Evolutionary conservation across 2,329 filamentous ascomycete species (phyloP).

Genomic region (Cadophora malorum): DNA sequence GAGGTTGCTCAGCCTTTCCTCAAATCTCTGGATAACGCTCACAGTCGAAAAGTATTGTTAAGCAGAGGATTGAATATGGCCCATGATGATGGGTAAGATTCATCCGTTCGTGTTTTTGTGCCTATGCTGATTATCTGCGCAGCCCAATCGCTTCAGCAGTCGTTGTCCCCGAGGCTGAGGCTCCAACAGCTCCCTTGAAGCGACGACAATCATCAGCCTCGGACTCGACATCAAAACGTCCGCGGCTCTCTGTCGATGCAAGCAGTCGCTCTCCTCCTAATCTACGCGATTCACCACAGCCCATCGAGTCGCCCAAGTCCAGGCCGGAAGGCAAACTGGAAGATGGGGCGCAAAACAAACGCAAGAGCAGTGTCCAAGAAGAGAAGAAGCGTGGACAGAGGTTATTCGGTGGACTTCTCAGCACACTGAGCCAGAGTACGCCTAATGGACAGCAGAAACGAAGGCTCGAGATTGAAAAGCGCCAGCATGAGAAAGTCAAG

Average conservation of each 20-base stretch:
- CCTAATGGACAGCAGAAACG: slow-evolving; percentile 68
- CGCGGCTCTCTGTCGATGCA: slow-evolving; percentile 50
- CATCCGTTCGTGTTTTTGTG: not conserved
- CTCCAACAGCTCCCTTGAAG: slow-evolving; percentile 35
- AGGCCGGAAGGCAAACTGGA: slow-evolving; percentile 27
- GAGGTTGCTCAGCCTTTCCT: slow-evolving; percentile 22
- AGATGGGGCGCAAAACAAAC: slow-evolving; percentile 41
- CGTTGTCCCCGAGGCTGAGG: slow-evolving; percentile 42
- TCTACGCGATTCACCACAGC: slow-evolving; percentile 43
- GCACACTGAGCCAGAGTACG: slow-evolving; percentile 71
- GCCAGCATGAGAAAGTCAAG: slow-evolving; percentile 77
- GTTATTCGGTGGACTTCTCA: slow-evolving; percentile 77
- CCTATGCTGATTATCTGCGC: slow-evolving; percentile 29
- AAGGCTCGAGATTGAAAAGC: slow-evolving; percentile 81
- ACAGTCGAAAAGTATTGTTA: slow-evolving; percentile 10
- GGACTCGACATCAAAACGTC: slow-evolving; percentile 59
- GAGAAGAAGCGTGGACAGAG: slow-evolving; percentile 86
- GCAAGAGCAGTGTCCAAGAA: slow-evolving; percentile 62
- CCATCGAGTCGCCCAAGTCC: slow-evolving; percentile 26
- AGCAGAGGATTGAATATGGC: slow-evolving; percentile 33
- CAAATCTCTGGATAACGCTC: not conserved
- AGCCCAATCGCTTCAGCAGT: slow-evolving; percentile 48
- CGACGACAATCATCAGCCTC: slow-evolving; percentile 60
- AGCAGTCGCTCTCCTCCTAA: slow-evolving; percentile 32
- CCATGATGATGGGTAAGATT: slow-evolving; percentile 36